Evolutionary conservation across 192 early-diverging fungal species (phyloP).

Genomic region (Backusella tarrabulga): DNA sequence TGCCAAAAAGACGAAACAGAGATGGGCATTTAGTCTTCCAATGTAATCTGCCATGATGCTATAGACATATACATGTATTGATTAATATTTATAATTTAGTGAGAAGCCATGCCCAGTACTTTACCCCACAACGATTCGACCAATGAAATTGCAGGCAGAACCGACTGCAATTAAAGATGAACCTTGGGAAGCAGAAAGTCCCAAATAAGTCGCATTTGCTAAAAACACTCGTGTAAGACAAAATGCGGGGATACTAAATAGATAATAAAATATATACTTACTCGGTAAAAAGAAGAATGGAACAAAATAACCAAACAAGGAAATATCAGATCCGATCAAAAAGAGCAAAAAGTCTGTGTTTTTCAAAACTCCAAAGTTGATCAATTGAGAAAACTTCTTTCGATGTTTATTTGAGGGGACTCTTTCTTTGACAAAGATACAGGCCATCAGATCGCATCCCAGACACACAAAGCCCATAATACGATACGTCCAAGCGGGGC

Average conservation of each 20-base stretch:
- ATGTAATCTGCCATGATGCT: conserved; percentile 24
- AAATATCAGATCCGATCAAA: conserved; percentile 15
- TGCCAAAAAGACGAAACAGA: conserved; percentile 25
- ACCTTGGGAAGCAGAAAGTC: conserved; percentile 24
- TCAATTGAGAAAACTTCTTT: conserved; percentile 7
- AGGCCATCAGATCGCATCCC: background rate
- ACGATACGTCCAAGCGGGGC: conserved; percentile 48
- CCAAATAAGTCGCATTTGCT: conserved; percentile 23
- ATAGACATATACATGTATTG: background rate
- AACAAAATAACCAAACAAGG: conserved; percentile 26
- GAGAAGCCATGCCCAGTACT: background rate
- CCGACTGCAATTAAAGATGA: conserved; percentile 19
- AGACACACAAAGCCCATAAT: conserved; percentile 31
- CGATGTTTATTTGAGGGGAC: background rate
- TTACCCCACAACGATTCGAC: conserved; percentile 27
- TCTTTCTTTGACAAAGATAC: conserved; percentile 17
- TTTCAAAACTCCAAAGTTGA: conserved; percentile 21
- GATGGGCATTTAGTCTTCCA: conserved; percentile 27
- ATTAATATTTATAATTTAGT: background rate
- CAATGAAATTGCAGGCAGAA: conserved; percentile 23
- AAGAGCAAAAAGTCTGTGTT: conserved; percentile 21
- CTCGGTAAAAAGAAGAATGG: conserved; percentile 32
- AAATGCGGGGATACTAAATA: background rate
- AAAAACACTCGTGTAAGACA: background rate
- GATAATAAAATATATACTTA: background rate